phyloP scores from a whole-genome alignment of 164 flowering plant genomes.

The Warburgia ugandensis region DNA sequence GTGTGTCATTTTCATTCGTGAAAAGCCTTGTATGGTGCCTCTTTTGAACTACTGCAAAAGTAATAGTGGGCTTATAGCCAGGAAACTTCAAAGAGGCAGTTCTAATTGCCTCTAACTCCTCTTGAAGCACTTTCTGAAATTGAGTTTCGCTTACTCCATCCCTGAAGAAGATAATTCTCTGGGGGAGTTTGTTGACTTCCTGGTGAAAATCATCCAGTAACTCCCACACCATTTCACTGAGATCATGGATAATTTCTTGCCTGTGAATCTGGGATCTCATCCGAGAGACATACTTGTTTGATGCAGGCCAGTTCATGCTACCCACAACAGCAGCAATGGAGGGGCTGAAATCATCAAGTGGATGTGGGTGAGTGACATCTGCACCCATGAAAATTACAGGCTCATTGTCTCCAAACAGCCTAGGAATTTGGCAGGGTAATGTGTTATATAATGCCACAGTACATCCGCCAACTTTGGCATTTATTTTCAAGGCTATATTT shows the following conservation, averaged over 20 bases:
- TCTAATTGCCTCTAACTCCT: conserved; percentile 63
- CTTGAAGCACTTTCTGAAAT: conserved; percentile 68
- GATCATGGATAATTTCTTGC: conserved; percentile 81
- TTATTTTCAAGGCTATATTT: conserved; percentile 84
- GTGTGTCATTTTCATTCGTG: conserved; percentile 26
- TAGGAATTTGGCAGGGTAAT: conserved; percentile 67
- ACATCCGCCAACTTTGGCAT: conserved; percentile 91
- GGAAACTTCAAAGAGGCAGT: conserved; percentile 51
- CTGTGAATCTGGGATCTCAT: conserved; percentile 85
- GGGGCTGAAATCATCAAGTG: conserved; percentile 79
- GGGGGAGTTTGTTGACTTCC: conserved; percentile 49
- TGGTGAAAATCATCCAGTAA: conserved; percentile 53
- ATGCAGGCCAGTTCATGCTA: conserved; percentile 92
- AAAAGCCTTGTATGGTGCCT: conserved; percentile 91
- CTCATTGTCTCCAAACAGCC: conserved; percentile 43
- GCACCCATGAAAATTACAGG: conserved; percentile 94
- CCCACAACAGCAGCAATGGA: conserved; percentile 94
- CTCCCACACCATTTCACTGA: conserved; percentile 72
- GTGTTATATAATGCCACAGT: conserved; percentile 75
- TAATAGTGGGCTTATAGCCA: conserved; percentile 59
- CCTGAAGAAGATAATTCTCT: conserved; percentile 71
- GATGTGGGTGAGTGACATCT: conserved; percentile 97
- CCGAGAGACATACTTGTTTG: conserved; percentile 76
- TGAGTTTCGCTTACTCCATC: conserved; percentile 97
- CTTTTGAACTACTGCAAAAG: conserved; percentile 83